phyloP scores from a whole-genome alignment of 352 stramenopile genomes.

The Phytopythium helicoides region DNA sequence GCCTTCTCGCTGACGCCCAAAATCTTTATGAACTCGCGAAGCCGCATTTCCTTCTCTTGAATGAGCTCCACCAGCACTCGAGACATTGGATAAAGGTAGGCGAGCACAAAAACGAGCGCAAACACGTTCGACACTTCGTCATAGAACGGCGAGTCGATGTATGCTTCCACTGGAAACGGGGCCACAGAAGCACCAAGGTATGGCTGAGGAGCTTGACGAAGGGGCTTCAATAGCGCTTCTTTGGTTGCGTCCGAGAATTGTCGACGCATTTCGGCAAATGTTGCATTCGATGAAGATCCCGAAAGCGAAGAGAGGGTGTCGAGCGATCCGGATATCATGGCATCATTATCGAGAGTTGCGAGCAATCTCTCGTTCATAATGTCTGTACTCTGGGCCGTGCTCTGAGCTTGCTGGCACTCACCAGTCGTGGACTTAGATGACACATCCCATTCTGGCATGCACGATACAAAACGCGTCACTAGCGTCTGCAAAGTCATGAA shows the following conservation, averaged over 20 bases:
- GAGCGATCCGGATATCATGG: conserved; percentile 37
- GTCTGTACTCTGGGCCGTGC: conserved; percentile 10
- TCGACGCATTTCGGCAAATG: no score
- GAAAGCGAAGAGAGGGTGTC: no score
- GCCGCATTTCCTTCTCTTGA: conserved; percentile 86
- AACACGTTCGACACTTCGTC: conserved; percentile 55
- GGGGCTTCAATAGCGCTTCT: conserved; percentile 19
- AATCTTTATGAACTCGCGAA: conserved; percentile 89
- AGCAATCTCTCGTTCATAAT: conserved; percentile 35
- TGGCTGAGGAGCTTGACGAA: conserved; percentile 45
- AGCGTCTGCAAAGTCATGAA: conserved; percentile 69
- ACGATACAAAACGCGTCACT: conserved; percentile 59
- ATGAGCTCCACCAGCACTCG: conserved; percentile 82
- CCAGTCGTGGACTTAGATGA: conserved; percentile 34
- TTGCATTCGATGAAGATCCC: no score
- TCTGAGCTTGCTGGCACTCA: conserved; percentile 27
- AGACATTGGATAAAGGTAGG: conserved; percentile 87
- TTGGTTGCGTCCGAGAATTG: conserved; percentile 14
- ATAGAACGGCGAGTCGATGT: conserved; percentile 54
- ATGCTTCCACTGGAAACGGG: conserved; percentile 37
- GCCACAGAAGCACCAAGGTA: conserved; percentile 27
- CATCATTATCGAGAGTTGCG: conserved; percentile 30
- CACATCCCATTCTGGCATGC: conserved; percentile 48
- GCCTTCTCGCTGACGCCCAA: conserved; percentile 82
- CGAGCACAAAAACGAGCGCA: conserved; percentile 85